Evolutionary conservation across 257 asterid species (phyloP).

Genomic region (Jasminum sambac): DNA sequence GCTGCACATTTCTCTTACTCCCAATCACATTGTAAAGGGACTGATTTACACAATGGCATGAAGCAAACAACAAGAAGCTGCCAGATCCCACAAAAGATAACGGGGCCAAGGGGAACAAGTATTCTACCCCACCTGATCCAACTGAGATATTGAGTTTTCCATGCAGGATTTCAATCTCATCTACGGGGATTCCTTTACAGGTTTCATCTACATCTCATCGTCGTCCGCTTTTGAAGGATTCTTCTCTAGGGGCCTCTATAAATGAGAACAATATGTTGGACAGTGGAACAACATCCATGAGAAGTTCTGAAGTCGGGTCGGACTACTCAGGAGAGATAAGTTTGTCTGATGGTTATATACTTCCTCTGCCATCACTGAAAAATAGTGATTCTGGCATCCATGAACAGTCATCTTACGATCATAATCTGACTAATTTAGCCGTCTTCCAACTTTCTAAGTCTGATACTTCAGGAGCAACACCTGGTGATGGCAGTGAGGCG

Average conservation of each 20-base stretch:
- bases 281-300: constrained; percentile 43
- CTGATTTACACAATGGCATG: constrained; percentile 85
- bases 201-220: constrained; percentile 54
- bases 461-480: constrained; percentile 52
- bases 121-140: constrained; percentile 45
- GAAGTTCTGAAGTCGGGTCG: constrained; percentile 54
- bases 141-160: constrained; percentile 46
- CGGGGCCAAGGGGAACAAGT: constrained; percentile 44
- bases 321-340: constrained; percentile 64
- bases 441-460: constrained; percentile 59
- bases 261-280: constrained; percentile 45
- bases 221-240: constrained; percentile 59
- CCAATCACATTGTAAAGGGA: constrained; percentile 86
- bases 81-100: constrained; percentile 65
- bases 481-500: constrained; percentile 53
- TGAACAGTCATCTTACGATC: constrained; percentile 45
- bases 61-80: constrained; percentile 64
- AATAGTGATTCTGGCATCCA: constrained; percentile 38
- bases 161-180: constrained; percentile 34
- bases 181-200: constrained; percentile 38
- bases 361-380: constrained; percentile 44
- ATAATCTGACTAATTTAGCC: constrained; percentile 55
- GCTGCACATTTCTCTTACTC: constrained; percentile 73
- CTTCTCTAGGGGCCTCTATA: constrained; percentile 45
- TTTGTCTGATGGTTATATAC: constrained; percentile 36